A percentile compares a stretch with the other conserved stretches of the same genome.
These are phyloP conservation scores for Cydonia oblonga DNA, from an alignment of 331 rosid genomes.

Conservation along the genomic window DNA sequence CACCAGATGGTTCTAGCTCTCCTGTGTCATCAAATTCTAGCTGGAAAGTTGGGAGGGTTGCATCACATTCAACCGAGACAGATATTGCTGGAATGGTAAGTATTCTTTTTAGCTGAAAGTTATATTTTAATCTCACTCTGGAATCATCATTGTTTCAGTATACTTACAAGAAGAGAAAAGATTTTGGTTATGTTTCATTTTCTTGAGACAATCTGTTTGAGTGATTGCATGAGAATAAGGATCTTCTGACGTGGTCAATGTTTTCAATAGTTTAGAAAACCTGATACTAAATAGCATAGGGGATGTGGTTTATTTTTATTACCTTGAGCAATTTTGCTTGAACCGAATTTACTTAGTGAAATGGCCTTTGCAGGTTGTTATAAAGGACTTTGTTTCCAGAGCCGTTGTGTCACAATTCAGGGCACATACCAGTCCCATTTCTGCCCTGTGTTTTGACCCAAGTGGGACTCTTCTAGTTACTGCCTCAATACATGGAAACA, in stretches of 20 bases:
- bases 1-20: constrained; percentile 76
- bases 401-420: constrained; percentile 73
- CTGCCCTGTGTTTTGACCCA: constrained; percentile 87
- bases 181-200: background rate
- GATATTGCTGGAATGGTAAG: constrained; percentile 84
- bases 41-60: constrained; percentile 62
- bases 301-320: constrained; percentile 1
- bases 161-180: background rate
- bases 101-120: constrained; percentile 6
- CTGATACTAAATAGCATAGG: background rate
- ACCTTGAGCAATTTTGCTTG: background rate
- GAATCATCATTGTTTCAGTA: background rate
- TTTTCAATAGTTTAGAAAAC: background rate
- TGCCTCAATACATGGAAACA: constrained; percentile 84
- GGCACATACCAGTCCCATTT: constrained; percentile 89
- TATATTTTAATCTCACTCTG: background rate
- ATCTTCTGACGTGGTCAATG: background rate
- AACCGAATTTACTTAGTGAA: background rate
- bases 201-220: background rate
- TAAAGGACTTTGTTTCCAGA: constrained; percentile 69
- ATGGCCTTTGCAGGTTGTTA: constrained; percentile 58
- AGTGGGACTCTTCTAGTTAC: constrained; percentile 89
- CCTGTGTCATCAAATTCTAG: constrained; percentile 63
- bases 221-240: background rate
- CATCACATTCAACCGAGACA: constrained; percentile 48